These are phyloP conservation scores for Thyridium curvatum DNA, from an alignment of 2,329 filamentous ascomycete genomes.

Conservation along the genomic window DNA sequence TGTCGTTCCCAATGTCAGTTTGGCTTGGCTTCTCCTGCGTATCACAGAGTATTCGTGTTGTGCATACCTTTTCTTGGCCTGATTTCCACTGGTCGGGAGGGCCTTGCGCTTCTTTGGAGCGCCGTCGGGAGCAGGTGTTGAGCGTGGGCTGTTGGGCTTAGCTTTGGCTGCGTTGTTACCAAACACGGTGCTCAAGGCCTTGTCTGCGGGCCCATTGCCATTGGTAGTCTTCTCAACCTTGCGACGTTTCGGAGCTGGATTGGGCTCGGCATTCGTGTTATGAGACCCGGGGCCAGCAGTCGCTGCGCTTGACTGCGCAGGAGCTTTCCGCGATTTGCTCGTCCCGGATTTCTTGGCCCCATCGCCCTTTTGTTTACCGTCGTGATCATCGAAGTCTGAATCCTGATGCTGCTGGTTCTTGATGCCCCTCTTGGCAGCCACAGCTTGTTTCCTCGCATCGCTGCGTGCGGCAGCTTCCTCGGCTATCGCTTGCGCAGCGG, in stretches of 20 bases:
- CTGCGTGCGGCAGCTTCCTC: slow-evolving; percentile 80
- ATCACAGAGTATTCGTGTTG: no score
- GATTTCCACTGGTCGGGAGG: slow-evolving; percentile 57
- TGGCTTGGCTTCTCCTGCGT: no score
- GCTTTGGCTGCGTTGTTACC: slow-evolving; percentile 45
- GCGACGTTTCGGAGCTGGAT: slow-evolving; percentile 63
- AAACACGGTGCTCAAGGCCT: slow-evolving; percentile 57
- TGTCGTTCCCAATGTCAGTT: no score
- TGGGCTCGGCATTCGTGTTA: slow-evolving; percentile 44
- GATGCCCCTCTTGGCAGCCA: slow-evolving; percentile 68
- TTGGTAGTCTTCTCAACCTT: slow-evolving; percentile 67
- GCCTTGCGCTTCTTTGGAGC: slow-evolving; percentile 67
- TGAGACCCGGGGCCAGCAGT: slow-evolving; percentile 13
- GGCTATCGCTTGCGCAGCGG: slow-evolving; percentile 69
- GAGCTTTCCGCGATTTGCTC: slow-evolving; percentile 58
- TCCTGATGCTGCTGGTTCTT: slow-evolving; percentile 60
- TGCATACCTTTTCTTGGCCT: slow-evolving; percentile 68
- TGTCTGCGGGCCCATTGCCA: slow-evolving; percentile 52
- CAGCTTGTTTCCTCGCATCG: slow-evolving; percentile 76
- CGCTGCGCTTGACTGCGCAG: slow-evolving; percentile 23
- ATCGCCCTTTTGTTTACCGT: slow-evolving; percentile 40
- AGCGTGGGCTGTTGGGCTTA: slow-evolving; percentile 59
- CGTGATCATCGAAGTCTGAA: slow-evolving; percentile 71
- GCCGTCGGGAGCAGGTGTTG: slow-evolving; percentile 59
- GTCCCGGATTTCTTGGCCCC: slow-evolving; percentile 56